Evolutionary conservation across 2,329 filamentous ascomycete species (phyloP).

Genomic region (Alternaria sp.): DNA sequence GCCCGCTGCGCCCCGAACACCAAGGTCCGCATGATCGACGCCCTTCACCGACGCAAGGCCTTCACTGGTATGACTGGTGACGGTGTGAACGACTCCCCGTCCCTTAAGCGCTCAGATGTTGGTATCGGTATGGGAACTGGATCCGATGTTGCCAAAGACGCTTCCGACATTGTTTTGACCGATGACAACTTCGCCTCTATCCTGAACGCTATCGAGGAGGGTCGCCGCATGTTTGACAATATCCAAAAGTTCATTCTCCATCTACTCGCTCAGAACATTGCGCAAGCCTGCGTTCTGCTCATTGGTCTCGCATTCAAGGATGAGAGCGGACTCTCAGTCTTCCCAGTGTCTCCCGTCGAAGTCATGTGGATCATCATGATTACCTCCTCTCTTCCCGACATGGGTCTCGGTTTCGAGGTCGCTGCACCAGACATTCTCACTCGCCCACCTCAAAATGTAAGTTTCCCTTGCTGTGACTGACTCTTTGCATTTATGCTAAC

Average conservation of each 20-base stretch:
- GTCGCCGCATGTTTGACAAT: slow-evolving; percentile 55
- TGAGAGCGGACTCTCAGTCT: slow-evolving; percentile 39
- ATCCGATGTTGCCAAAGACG: slow-evolving; percentile 54
- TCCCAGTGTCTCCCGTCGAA: slow-evolving; percentile 46
- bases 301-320: slow-evolving; percentile 46
- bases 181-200: slow-evolving; percentile 56
- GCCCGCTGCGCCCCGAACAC: slow-evolving; percentile 54
- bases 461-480: background rate
- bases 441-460: slow-evolving; percentile 11
- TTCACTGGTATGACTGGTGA: slow-evolving; percentile 54
- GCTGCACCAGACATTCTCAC: slow-evolving; percentile 43
- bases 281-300: slow-evolving; percentile 43
- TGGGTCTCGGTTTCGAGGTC: slow-evolving; percentile 45
- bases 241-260: slow-evolving; percentile 52
- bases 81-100: slow-evolving; percentile 55
- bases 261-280: slow-evolving; percentile 42
- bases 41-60: slow-evolving; percentile 50
- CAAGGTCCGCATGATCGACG: slow-evolving; percentile 54
- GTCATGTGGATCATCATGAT: slow-evolving; percentile 50
- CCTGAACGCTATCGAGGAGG: slow-evolving; percentile 54
- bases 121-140: slow-evolving; percentile 56
- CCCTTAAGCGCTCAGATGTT: slow-evolving; percentile 54
- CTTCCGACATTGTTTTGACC: slow-evolving; percentile 53
- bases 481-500: slow-evolving; percentile 18
- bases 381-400: slow-evolving; percentile 45